phyloP scores from a whole-genome alignment of 805 yeast species.

The Spathaspora gorwiae region DNA sequence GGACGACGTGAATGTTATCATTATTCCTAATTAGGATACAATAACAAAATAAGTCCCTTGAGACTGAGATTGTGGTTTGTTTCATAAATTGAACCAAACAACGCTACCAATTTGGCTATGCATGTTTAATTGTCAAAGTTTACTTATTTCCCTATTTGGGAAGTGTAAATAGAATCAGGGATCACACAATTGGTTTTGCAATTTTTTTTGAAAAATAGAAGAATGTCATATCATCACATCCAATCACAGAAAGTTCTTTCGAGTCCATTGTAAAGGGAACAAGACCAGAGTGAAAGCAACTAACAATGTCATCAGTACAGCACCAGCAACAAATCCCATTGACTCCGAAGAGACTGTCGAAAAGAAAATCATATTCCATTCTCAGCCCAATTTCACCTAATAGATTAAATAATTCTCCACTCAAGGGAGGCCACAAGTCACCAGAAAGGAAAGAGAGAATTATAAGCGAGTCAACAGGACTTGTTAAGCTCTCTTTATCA shows the following conservation, averaged over 20 bases:
- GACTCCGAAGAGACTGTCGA: slow-evolving; percentile 6
- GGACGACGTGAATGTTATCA: background rate
- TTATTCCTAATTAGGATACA: background rate
- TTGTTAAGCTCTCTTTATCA: slow-evolving; percentile 40
- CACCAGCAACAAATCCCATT: slow-evolving; percentile 5
- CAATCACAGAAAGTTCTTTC: no score
- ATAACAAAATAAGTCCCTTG: background rate
- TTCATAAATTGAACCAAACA: no score
- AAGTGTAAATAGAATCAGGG: background rate
- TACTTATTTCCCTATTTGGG: background rate
- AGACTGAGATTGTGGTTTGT: background rate
- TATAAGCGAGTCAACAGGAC: slow-evolving; percentile 48
- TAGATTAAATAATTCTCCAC: background rate
- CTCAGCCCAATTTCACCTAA: slow-evolving; percentile 8
- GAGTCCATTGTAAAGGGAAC: no score
- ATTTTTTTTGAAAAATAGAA: no score
- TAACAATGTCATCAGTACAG: slow-evolving; percentile 2
- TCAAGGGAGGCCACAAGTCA: background rate
- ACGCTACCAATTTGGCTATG: background rate
- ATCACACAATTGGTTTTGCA: no score
- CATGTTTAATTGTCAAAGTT: background rate
- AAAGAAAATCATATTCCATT: slow-evolving; percentile 13
- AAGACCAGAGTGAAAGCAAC: background rate
- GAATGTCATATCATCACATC: no score
- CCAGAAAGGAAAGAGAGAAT: slow-evolving; percentile 21